A percentile compares a stretch with the other conserved stretches of the same genome.
These are phyloP conservation scores for Conticribra guillardii DNA, from an alignment of 108 stramenopile genomes.

Conservation along the genomic window DNA sequence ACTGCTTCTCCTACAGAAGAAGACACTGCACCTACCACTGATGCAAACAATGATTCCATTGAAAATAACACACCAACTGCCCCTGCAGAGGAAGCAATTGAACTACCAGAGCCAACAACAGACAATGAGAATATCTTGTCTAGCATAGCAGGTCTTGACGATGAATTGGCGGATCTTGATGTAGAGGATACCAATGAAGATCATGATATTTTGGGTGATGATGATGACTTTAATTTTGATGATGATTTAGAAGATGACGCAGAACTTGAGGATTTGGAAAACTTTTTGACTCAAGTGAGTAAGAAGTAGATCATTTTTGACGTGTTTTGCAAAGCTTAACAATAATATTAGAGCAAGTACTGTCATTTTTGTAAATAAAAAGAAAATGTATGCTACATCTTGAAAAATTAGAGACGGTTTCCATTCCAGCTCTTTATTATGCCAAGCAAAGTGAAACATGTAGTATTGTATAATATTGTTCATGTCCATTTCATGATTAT, in stretches of 20 bases:
- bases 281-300: slow-evolving; percentile 59
- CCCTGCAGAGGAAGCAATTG: not conserved
- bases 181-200: slow-evolving; percentile 48
- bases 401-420: no score
- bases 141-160: slow-evolving; percentile 33
- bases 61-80: no score
- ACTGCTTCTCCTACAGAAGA: not conserved
- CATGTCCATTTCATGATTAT: no score
- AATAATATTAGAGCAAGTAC: no score
- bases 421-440: no score
- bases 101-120: not conserved
- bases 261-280: slow-evolving; percentile 80
- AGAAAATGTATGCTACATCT: no score
- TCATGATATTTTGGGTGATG: slow-evolving; percentile 52
- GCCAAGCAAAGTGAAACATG: no score
- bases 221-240: slow-evolving; percentile 59
- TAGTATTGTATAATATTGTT: no score
- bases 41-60: no score
- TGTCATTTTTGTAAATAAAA: no score
- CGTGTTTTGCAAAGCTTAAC: no score
- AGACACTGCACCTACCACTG: not conserved
- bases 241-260: slow-evolving; percentile 59
- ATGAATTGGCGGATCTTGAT: slow-evolving; percentile 56
- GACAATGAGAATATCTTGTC: slow-evolving; percentile 8
- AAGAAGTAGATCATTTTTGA: no score